These are phyloP conservation scores for Durusdinium trenchii DNA, from an alignment of 73 alveolate species.

Conservation along the genomic window DNA sequence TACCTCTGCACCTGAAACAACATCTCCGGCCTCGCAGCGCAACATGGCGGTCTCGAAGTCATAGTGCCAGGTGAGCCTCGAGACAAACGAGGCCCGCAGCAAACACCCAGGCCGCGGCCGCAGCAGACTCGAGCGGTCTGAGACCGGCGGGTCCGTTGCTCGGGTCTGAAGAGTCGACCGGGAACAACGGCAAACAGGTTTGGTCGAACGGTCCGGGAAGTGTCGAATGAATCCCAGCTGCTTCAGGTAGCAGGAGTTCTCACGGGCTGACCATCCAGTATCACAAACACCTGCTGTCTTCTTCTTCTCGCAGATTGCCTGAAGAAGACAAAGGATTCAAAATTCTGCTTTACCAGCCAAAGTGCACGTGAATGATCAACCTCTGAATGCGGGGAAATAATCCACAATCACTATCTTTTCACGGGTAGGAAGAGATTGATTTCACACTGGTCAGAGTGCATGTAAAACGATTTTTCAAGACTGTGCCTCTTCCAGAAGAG, in stretches of 20 bases:
- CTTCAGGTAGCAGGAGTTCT: conserved; percentile 14
- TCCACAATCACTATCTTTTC: too few species aligned
- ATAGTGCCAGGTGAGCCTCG: conserved; percentile 53
- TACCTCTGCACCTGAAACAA: too few species aligned
- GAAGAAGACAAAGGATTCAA: not conserved
- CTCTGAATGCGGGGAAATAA: too few species aligned
- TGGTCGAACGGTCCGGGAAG: not conserved
- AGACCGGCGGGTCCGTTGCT: not conserved
- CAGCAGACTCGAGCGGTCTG: not conserved
- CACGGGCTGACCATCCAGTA: conserved; percentile 10
- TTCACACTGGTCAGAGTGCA: too few species aligned
- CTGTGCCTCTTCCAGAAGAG: too few species aligned
- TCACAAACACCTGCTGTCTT: conserved; percentile 19
- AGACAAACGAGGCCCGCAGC: too few species aligned
- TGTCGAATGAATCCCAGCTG: conserved; percentile 1
- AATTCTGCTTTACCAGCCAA: too few species aligned
- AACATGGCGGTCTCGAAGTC: conserved; percentile 42
- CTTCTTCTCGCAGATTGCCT: conserved; percentile 58
- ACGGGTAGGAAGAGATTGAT: too few species aligned
- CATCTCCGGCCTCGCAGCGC: conserved; percentile 20
- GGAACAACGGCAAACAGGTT: not conserved
- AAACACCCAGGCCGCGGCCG: too few species aligned
- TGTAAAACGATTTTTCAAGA: too few species aligned
- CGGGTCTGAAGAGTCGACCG: not conserved
- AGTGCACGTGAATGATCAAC: too few species aligned